Base-by-base conservation (phyloP, 495 filamentous ascomycete genomes). In the Tuber magnatum region DNA sequence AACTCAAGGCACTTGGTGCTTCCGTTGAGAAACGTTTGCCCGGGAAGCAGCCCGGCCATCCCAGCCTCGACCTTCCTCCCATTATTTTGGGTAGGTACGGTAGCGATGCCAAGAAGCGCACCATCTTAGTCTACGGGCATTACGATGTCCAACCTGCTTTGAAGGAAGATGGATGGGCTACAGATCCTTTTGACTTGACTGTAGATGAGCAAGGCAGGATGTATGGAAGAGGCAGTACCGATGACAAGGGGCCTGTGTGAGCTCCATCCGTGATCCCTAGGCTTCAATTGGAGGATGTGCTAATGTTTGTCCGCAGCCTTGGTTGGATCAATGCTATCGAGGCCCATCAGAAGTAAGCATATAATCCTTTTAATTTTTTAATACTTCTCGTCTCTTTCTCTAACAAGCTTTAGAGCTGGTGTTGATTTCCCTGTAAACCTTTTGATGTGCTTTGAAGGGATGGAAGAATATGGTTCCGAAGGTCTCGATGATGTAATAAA, bases 381-480 rank as follows among this genome's bases (percentile, higher is more conserved):
- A 65, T 32, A 20, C 14, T 12, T 61, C 7, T 56, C 18, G n/a
- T 71, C 69, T 44, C 39, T n/a, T n/a, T n/a, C n/a, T n/a, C 32
- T 71, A 18, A 9, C n/a, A 32, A 38, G 75, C 69, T 28, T 68
- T 70, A 82, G 81, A 61, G 94, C 96, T 71, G 93, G 94, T 61
- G 87, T 97, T 70, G 94, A 97, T 70, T 90, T 98, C 82, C 96
- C 96, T 9, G 94, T 99, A 79, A 99, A 99, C 87, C 88, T 99
- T 74, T 89, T 99, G 43, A 97, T 97, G 93, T 99, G 96, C 87
- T 99, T 99, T 81, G 96, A 99, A 85, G 96, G 96, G 65, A 99
- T 99, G 96, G 95, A 99, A 85, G 96, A 99, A 85, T 97, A 97
- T 83, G 96, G 96, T 61, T 97, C 93, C 0, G 96, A 98, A 81